Evolutionary conservation across 169 alveolate genomes (phyloP), one percentile per base, ranked within the genome.

Genomic region (Amoebophrya sp.): DNA sequence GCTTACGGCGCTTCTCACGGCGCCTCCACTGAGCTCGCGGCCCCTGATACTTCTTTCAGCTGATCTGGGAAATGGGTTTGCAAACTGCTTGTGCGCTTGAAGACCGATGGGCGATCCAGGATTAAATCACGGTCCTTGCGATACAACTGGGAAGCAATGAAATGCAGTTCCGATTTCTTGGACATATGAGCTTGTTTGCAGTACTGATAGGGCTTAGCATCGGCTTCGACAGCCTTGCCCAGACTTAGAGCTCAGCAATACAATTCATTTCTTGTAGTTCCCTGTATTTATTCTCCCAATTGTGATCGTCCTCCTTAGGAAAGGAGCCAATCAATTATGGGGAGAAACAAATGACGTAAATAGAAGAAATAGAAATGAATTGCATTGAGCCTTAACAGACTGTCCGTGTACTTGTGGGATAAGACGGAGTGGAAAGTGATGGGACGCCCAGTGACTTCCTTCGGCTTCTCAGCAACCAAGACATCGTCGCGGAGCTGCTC

Each of bases 391-490:
- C 76, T 53, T 53, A 10, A 10, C 33, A 65, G 33, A 6, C 38
- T 36, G 83, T 65, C 83, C 83, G 83, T 65, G 83, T 65, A 65
- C 26, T 65, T 65, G 10, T 36, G 39, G 83, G 10, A 1, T 26
- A 65, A 36, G 2, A 65, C 83, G 83, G 83, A 12, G 83, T 65
- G 83, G 33, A 65, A 65, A 10, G 83, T 65, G 36, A 65, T 26
- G 39, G 83, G 83, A 10, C 83, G 12, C 83, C 26, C 33, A 29
- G 2, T 65, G 33, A 65, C 83, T 18, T 65, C 83, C 33, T 65
- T 65, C 36, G 83, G 83, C n/a, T 65, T 65, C 83, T 65, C 83
- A 29, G 83, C 83, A 36, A 65, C 83, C 83, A 65, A 18, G 39
- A 65, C 83, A 36, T 65, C 83, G 36, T 65, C 83, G 83, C 83